Evolutionary conservation across 2,329 filamentous ascomycete genomes (phyloP), one percentile per base, ranked within the genome.

Genomic region (Neoascochyta sp.): DNA sequence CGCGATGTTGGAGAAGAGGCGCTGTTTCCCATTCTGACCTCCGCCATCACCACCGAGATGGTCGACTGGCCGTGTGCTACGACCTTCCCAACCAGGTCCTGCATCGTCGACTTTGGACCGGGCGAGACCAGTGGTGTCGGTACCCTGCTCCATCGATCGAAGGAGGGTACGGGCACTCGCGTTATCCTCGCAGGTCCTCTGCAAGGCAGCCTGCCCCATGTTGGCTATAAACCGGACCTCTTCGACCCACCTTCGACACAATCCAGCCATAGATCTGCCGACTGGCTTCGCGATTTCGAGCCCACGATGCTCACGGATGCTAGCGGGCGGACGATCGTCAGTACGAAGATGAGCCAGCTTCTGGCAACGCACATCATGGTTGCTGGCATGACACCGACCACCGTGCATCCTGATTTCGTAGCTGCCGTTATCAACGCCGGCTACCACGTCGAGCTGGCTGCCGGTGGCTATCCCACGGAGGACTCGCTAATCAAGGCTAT

Each of bases 381-480:
- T 39, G 86, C 88, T 34, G 89, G 88, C 60, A 95, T 95, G 89
- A 95, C 89, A 2, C 89, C 89, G 9, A 78, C 78, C 38, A 95
- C 89, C 0, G 86, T 93, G 3, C 80, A 86, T 1, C 92, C 85
- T 83, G 86, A 94, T 63, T 94, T 95, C 47, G 85, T 95, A 23
- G 83, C 87, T 5, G 86, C 87, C 2, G 90, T 86, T 10, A 94
- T 94, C 85, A 90, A 90, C 48, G 86, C 88, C 32, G 88, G 88
- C n/a, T 95, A 94, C 63, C 86, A 93, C 45, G 86, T 93, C 46
- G 88, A 95, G 69, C 73, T 95, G 47, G 88, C 81, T 38, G 88
- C 87, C 58, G 88, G 88, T 62, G 88, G 88, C 42, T 94, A 94
- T 68, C 94, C 86, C 67, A 83, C 83, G 45, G 81, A 82, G 27